phyloP scores from a whole-genome alignment of 331 rosid genomes.

The Acacia concinna region DNA sequence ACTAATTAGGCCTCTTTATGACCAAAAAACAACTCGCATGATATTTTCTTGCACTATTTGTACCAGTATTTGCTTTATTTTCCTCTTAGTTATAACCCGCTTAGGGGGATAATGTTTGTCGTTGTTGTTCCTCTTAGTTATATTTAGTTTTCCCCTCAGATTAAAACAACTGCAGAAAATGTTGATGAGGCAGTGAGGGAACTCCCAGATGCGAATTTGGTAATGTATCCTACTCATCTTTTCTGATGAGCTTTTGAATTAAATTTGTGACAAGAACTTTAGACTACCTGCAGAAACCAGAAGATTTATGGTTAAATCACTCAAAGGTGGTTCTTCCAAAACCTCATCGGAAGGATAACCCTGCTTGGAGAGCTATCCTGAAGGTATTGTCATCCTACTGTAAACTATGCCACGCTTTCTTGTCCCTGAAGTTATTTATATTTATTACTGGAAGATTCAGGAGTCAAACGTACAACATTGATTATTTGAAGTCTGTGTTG shows the following conservation, averaged over 20 bases:
- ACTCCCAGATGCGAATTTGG: conserved; percentile 97
- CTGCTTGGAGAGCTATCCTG: conserved; percentile 76
- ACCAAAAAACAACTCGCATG: conserved; percentile 8
- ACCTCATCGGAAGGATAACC: conserved; percentile 77
- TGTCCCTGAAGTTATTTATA: neutral
- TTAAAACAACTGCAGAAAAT: conserved; percentile 86
- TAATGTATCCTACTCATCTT: conserved; percentile 27
- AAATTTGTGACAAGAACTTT: conserved; percentile 29
- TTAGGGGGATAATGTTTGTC: too few relatives aligned
- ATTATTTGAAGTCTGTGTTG: neutral
- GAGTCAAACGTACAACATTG: conserved; percentile 13
- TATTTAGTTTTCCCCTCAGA: conserved; percentile 41
- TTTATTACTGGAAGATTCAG: neutral
- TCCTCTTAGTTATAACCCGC: too few relatives aligned
- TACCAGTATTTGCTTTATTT: neutral
- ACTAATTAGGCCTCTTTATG: neutral
- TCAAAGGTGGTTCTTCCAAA: conserved; percentile 80
- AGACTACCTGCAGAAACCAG: conserved; percentile 71
- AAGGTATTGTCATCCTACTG: conserved; percentile 49
- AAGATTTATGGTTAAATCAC: conserved; percentile 91
- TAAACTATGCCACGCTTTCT: neutral
- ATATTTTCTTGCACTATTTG: neutral
- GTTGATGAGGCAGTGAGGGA: conserved; percentile 84
- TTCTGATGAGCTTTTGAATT: conserved; percentile 19
- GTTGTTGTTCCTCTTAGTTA: conserved; percentile 16